Conservation (phyloP, 2,329 filamentous ascomycete species). For the Sporothrix sp. region DNA sequence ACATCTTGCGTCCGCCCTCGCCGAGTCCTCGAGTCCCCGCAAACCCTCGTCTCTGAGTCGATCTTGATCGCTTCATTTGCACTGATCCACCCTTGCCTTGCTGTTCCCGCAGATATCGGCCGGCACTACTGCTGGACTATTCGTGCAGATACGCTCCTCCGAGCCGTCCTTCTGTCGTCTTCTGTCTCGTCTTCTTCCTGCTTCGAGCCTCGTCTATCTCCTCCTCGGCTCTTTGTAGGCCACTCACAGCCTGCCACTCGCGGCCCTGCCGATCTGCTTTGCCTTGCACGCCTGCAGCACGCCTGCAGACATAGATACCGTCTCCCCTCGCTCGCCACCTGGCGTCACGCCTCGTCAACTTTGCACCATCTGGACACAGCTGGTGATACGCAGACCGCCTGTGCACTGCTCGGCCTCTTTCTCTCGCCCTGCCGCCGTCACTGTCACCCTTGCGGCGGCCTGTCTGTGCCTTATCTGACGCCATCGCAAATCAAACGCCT, state of each 20-base stretch:
- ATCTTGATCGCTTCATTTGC: no score
- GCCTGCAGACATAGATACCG: neutral
- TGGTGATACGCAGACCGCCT: neutral
- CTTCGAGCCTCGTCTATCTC: no score
- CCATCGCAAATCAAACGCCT: constrained; percentile 13
- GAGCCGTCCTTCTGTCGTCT: no score
- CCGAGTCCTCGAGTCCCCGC: no score
- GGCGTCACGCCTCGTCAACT: constrained; percentile 1
- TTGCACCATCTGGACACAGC: neutral
- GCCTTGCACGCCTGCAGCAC: neutral
- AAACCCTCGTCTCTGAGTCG: no score
- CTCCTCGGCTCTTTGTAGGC: no score
- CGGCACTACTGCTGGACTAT: no score
- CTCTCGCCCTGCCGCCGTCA: neutral
- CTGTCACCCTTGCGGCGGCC: neutral
- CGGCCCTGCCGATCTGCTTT: neutral
- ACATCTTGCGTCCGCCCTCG: neutral
- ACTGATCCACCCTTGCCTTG: no score
- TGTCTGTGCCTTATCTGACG: constrained; percentile 17
- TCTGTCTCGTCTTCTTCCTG: no score
- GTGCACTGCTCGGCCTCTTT: neutral
- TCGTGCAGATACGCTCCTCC: neutral
- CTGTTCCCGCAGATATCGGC: no score
- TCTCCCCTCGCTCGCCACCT: neutral
- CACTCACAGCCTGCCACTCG: neutral